Conservation (phyloP, 106 monocot species). For the Amphibolis antarctica region DNA sequence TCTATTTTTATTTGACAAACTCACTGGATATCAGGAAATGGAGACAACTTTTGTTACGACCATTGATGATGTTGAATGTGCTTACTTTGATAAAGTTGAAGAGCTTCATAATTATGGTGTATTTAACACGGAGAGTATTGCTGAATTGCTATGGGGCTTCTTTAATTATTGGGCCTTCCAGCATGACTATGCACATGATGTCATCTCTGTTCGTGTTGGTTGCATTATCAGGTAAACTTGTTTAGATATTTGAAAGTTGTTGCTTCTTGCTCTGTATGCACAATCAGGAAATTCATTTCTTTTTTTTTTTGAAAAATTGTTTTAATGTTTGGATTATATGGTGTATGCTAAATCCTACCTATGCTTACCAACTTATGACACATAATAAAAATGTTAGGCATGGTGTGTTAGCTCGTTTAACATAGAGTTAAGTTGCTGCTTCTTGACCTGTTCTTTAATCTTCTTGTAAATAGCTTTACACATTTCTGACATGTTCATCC, state of each 20-base stretch:
- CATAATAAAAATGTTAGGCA: too few species aligned
- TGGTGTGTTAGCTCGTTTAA: too few species aligned
- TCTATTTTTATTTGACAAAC: background rate
- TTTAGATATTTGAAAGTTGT: background rate
- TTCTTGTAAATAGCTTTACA: too few species aligned
- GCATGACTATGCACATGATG: slow-evolving; percentile 82
- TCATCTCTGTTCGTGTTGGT: slow-evolving; percentile 86
- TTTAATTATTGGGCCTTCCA: slow-evolving; percentile 92
- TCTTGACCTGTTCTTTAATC: too few species aligned
- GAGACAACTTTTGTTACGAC: slow-evolving; percentile 48
- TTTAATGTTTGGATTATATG: too few species aligned
- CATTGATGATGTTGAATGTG: slow-evolving; percentile 51
- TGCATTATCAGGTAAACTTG: slow-evolving; percentile 55
- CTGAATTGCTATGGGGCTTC: slow-evolving; percentile 73
- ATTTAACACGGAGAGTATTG: slow-evolving; percentile 55
- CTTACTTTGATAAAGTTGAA: slow-evolving; percentile 81
- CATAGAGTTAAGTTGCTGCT: too few species aligned
- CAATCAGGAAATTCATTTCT: too few species aligned
- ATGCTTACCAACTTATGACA: too few species aligned
- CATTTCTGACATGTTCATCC: too few species aligned
- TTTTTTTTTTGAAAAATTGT: too few species aligned
- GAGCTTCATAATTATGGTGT: slow-evolving; percentile 56
- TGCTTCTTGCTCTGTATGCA: background rate
- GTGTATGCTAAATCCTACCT: too few species aligned
- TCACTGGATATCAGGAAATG: slow-evolving; percentile 51